Percentiles rank a stretch among this genome's conserved stretches.
phyloP scores from a whole-genome alignment of 306 rosid species.

The Vachellia collinsii region DNA sequence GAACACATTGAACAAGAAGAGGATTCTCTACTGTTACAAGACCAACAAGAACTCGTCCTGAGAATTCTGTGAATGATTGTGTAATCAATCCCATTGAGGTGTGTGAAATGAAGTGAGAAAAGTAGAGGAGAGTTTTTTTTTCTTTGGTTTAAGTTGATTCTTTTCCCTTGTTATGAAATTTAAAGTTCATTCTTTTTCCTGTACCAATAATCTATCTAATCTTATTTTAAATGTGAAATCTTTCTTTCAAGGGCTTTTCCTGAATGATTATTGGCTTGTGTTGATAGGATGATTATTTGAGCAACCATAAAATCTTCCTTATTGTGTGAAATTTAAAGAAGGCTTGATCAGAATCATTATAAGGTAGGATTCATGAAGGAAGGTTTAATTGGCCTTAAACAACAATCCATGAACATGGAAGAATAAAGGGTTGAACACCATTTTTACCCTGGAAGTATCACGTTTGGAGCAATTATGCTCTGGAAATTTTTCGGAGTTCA shows the following conservation, averaged over 20 bases:
- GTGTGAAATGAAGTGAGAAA: not conserved
- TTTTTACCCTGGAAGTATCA: no score
- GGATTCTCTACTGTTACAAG: slow-evolving; percentile 52
- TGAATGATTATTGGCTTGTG: not conserved
- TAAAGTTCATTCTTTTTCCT: slow-evolving; percentile 24
- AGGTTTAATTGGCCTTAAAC: not conserved
- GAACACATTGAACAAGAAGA: slow-evolving; percentile 49
- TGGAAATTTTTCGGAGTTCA: no score
- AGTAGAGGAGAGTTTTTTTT: not conserved
- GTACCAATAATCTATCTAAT: slow-evolving; percentile 4
- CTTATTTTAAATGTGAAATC: not conserved
- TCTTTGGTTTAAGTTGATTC: not conserved
- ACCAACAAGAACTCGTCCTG: slow-evolving; percentile 36
- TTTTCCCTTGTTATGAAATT: slow-evolving; percentile 16
- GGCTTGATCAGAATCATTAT: not conserved
- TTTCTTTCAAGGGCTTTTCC: not conserved
- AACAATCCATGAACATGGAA: not conserved
- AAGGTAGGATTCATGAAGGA: not conserved
- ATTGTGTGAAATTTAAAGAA: not conserved
- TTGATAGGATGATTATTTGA: not conserved
- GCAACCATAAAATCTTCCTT: not conserved
- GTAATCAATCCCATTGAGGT: not conserved
- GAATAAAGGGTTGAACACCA: no score
- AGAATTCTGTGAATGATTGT: not conserved
- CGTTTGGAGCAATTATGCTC: no score